A percentile compares a stretch with the other conserved stretches of the same genome.
These are phyloP conservation scores for Rutidosis leptorrhynchoides DNA, from an alignment of 129 eudicot genomes.

Conservation along the genomic window DNA sequence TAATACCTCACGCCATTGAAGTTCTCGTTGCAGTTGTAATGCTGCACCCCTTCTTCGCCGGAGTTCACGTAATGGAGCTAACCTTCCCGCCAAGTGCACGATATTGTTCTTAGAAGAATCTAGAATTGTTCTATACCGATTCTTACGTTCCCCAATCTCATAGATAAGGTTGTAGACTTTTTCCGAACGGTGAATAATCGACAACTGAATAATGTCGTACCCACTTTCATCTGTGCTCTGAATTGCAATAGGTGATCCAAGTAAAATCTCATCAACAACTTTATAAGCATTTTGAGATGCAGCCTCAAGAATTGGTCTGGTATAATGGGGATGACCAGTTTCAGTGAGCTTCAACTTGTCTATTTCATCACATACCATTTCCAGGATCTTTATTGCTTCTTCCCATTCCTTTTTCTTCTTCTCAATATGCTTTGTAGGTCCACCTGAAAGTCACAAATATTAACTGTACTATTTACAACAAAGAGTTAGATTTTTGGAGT, in stretches of 20 bases:
- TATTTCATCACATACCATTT: conserved; percentile 10
- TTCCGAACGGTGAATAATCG: conserved; percentile 21
- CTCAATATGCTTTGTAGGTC: background rate
- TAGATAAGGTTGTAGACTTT: conserved; percentile 20
- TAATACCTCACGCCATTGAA: conserved; percentile 29
- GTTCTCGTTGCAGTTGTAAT: conserved; percentile 29
- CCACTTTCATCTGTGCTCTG: background rate
- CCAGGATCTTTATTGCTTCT: conserved; percentile 4
- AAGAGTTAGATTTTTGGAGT: background rate
- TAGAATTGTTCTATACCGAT: background rate
- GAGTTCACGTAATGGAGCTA: conserved; percentile 20
- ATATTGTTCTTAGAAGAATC: conserved; percentile 22
- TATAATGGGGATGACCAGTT: background rate
- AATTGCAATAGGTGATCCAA: conserved; percentile 13
- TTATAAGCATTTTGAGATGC: conserved; percentile 23
- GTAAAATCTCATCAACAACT: conserved; percentile 28
- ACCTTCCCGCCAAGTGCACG: conserved; percentile 27
- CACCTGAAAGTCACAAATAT: background rate
- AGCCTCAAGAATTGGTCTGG: conserved; percentile 17
- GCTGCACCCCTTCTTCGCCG: conserved; percentile 26
- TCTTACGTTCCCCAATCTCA: background rate
- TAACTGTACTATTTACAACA: background rate
- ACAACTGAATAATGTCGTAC: conserved; percentile 10
- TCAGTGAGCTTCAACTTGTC: background rate
- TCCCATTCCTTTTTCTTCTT: background rate